phyloP scores from a whole-genome alignment of 257 asterid species.

The Rauvolfia tetraphylla region DNA sequence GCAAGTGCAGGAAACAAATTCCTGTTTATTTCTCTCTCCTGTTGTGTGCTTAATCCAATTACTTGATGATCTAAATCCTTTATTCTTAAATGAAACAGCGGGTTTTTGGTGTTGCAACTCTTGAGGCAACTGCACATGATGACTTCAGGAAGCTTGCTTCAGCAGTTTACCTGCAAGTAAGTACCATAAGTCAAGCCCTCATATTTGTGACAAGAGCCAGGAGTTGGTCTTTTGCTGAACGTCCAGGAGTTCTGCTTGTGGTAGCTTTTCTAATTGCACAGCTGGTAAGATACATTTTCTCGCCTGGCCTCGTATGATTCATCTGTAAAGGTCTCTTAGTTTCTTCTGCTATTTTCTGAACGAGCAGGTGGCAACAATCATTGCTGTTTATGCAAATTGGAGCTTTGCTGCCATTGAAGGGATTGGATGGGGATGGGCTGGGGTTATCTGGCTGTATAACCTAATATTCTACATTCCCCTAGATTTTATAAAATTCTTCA shows the following conservation, averaged over 20 bases:
- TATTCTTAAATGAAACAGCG: slow-evolving; percentile 7
- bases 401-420: slow-evolving; percentile 59
- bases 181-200: slow-evolving; percentile 80
- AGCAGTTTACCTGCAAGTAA: slow-evolving; percentile 79
- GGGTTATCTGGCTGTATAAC: slow-evolving; percentile 66
- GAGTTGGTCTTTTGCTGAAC: slow-evolving; percentile 72
- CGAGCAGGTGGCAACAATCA: slow-evolving; percentile 50
- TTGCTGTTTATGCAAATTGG: slow-evolving; percentile 72
- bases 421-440: slow-evolving; percentile 86
- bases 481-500: slow-evolving; percentile 61
- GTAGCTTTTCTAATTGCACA: slow-evolving; percentile 65
- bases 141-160: slow-evolving; percentile 49
- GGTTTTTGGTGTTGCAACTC: slow-evolving; percentile 21
- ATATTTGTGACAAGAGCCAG: slow-evolving; percentile 76
- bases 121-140: slow-evolving; percentile 19
- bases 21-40: not conserved
- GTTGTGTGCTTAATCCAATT: not conserved
- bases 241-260: slow-evolving; percentile 60
- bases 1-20: not conserved
- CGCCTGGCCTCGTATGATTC: not conserved
- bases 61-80: not conserved
- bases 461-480: slow-evolving; percentile 66
- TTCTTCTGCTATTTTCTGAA: not conserved
- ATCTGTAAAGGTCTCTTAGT: not conserved
- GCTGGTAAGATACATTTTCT: slow-evolving; percentile 38